These are phyloP conservation scores for Heliocybe sulcata DNA, from an alignment of 1,284 basidiomycete species.

Conservation along the genomic window DNA sequence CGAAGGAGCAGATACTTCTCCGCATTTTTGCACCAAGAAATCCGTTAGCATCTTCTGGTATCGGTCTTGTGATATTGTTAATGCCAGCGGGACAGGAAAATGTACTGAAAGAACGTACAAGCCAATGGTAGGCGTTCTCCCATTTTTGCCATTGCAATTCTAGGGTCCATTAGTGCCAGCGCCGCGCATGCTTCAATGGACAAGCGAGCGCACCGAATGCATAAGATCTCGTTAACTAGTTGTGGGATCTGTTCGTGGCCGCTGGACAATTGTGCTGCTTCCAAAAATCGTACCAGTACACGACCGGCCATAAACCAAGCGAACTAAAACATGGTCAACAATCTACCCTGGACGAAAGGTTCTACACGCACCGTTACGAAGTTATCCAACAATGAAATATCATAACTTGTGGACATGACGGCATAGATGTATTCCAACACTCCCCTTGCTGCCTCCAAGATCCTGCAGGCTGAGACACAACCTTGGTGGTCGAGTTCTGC, in stretches of 20 bases:
- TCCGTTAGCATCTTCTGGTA: constrained; percentile 57
- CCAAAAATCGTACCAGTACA: constrained; percentile 56
- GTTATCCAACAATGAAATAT: constrained; percentile 55
- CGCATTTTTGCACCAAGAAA: constrained; percentile 23
- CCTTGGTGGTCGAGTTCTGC: constrained; percentile 47
- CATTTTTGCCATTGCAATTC: constrained; percentile 51
- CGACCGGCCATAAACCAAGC: constrained; percentile 63
- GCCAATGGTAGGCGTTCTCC: constrained; percentile 61
- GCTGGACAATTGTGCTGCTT: constrained; percentile 46
- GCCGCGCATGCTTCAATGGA: constrained; percentile 2
- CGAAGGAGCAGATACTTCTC: constrained; percentile 9
- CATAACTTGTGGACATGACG: constrained; percentile 62
- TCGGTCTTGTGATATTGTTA: constrained; percentile 29
- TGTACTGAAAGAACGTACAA: constrained; percentile 22
- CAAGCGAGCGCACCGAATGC: constrained; percentile 45
- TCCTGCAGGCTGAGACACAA: constrained; percentile 60
- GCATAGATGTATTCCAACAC: constrained; percentile 63
- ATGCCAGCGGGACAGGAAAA: constrained; percentile 2
- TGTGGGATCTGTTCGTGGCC: constrained; percentile 45
- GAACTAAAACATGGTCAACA: constrained; percentile 32
- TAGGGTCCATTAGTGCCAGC: constrained; percentile 17
- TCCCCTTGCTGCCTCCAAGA: constrained; percentile 54
- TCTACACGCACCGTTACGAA: constrained; percentile 43
- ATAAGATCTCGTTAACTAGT: constrained; percentile 54
- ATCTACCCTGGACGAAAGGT: constrained; percentile 5